These are phyloP conservation scores for Lindgomyces ingoldianus DNA, from an alignment of 495 filamentous ascomycete genomes.

Conservation along the genomic window DNA sequence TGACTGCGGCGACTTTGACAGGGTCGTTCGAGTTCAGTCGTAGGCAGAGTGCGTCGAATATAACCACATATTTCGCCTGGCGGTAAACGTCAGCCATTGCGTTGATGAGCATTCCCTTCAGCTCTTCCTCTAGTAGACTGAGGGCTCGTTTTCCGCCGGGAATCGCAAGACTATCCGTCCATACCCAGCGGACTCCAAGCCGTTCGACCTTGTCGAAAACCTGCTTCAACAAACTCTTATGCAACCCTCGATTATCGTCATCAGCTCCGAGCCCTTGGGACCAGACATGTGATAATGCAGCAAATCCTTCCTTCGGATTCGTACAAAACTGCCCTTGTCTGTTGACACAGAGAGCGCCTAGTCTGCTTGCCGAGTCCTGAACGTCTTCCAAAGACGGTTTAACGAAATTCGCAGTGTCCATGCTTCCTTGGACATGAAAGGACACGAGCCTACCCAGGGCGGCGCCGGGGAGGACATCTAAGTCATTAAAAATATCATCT, in stretches of 20 bases:
- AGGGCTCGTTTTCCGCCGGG: constrained; percentile 1
- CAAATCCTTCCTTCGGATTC: constrained; percentile 7
- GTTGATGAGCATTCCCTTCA: constrained; percentile 1
- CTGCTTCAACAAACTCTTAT: constrained; percentile 7
- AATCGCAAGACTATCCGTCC: constrained; percentile 6
- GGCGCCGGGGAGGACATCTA: not conserved
- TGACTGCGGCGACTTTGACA: not conserved
- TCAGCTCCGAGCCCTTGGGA: constrained; percentile 3
- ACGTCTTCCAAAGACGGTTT: not conserved
- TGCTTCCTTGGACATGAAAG: not conserved
- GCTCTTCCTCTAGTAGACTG: not conserved
- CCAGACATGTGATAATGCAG: constrained; percentile 8
- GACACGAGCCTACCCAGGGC: not conserved
- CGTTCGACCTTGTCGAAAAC: constrained; percentile 3
- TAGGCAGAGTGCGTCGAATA: constrained; percentile 1
- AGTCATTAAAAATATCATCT: not conserved
- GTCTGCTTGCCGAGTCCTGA: not conserved
- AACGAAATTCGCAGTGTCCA: not conserved
- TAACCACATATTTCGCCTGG: constrained; percentile 1
- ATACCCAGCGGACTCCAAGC: not conserved
- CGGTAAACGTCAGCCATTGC: constrained; percentile 7
- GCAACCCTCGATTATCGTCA: constrained; percentile 4
- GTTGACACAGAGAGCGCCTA: constrained; percentile 3
- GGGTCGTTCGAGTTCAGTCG: constrained; percentile 3
- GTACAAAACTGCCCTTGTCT: not conserved